Percentiles rank a stretch among this genome's conserved stretches.
phyloP scores from a whole-genome alignment of 441 rosid genomes.

The Bruguiera hainesii region DNA sequence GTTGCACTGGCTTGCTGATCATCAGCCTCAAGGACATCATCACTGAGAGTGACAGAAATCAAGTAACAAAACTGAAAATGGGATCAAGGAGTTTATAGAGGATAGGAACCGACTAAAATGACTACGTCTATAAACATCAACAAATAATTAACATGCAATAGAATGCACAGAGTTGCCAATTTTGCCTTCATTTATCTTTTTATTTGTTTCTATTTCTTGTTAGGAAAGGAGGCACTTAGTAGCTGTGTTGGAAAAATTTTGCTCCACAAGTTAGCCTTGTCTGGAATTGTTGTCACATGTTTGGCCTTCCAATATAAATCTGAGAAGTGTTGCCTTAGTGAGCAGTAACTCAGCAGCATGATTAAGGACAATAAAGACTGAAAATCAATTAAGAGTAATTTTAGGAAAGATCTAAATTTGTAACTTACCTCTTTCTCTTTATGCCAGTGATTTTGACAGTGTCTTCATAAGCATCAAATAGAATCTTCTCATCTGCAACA shows the following conservation, averaged over 20 bases:
- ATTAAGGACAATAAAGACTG: neutral
- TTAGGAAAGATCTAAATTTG: conserved; percentile 1
- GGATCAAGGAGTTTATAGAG: conserved; percentile 15
- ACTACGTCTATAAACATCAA: neutral
- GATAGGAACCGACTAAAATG: conserved; percentile 9
- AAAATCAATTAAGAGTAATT: neutral
- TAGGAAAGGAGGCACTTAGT: too few relatives aligned
- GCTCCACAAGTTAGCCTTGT: too few relatives aligned
- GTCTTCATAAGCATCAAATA: conserved; percentile 34
- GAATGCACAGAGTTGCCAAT: neutral
- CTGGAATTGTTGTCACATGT: too few relatives aligned
- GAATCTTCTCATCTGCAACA: conserved; percentile 46
- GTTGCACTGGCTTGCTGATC: conserved; percentile 37
- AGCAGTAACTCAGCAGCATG: neutral
- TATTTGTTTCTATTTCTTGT: too few relatives aligned
- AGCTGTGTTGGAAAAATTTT: too few relatives aligned
- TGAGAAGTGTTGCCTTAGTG: too few relatives aligned
- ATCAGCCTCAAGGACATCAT: conserved; percentile 33
- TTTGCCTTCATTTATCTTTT: too few relatives aligned
- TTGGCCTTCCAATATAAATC: too few relatives aligned
- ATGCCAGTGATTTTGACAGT: conserved; percentile 39
- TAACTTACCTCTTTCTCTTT: conserved; percentile 75
- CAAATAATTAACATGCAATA: neutral
- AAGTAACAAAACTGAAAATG: conserved; percentile 11
- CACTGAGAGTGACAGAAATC: conserved; percentile 30